Percentiles rank a stretch among this genome's conserved stretches.
Conservation (phyloP, 208 protist species). For the Leishmania martiniquensis region DNA sequence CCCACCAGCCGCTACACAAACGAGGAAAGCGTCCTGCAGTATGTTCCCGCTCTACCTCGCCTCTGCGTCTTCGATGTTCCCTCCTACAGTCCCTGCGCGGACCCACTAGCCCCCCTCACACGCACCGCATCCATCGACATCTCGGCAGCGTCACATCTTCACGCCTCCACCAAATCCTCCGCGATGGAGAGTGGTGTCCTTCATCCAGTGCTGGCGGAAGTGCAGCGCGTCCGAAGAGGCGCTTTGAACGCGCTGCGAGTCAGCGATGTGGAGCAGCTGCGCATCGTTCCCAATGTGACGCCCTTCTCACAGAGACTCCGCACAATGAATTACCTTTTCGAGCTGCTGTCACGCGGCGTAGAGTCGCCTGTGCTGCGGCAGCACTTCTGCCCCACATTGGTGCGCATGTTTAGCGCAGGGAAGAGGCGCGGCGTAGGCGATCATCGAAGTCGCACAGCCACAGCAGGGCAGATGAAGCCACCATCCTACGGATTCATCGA, state of each 20-base stretch:
- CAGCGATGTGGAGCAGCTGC: slow-evolving; percentile 63
- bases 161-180: not conserved
- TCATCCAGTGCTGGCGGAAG: slow-evolving; percentile 13
- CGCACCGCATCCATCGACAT: not conserved
- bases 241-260: slow-evolving; percentile 34
- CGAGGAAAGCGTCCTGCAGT: slow-evolving; percentile 59
- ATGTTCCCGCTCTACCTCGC: slow-evolving; percentile 59
- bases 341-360: slow-evolving; percentile 47
- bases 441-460: not conserved
- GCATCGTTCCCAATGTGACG: slow-evolving; percentile 74
- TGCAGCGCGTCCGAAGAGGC: slow-evolving; percentile 23
- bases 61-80: slow-evolving; percentile 87
- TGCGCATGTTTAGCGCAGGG: not conserved
- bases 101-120: not conserved
- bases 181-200: not conserved
- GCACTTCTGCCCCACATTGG: slow-evolving; percentile 36
- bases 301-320: slow-evolving; percentile 85
- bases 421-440: not conserved
- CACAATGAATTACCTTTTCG: slow-evolving; percentile 69
- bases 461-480: not conserved
- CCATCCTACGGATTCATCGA: not conserved
- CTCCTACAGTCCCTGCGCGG: slow-evolving; percentile 51
- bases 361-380: slow-evolving; percentile 44
- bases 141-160: slow-evolving; percentile 6
- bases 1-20: slow-evolving; percentile 30